Base-by-base conservation (phyloP, 805 yeast species). In the Kodamaea kakaduensis region DNA sequence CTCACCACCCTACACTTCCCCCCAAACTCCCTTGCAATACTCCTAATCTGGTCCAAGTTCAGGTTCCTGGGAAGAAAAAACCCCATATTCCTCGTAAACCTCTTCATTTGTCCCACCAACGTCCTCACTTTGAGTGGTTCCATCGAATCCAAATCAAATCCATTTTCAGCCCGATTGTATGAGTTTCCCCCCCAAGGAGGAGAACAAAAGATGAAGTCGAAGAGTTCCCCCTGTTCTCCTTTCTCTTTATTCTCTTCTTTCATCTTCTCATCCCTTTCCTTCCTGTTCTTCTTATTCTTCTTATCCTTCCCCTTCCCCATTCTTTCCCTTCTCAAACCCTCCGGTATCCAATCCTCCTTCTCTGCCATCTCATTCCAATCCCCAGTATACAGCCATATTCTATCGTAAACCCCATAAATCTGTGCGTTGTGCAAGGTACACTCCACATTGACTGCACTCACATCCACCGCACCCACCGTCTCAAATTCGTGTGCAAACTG, bases 171-270 rank as follows among this genome's bases (percentile, higher is more conserved):
- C 16, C 55, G 47, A 32, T 61, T 58, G 54, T 84, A 85, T 2
- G 58, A 52, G 0, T 86, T 83, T 0, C 95, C 95, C 21, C 93
- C 94, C 95, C 94, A 85, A 0, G 94, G 94, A 1, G 94, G 94
- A 1, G 90, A 81, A n/a, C 77, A 71, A 58, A 82, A 84, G 7
- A 77, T 67, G 33, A 79, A 64, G 45, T 77, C 83, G 24, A 74
- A 68, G 9, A 16, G 29, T 15, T 40, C 41, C 0, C 32, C 8
- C n/a, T 51, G 34, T 34, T 31, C 14, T 24, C 44, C 25, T 17
- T 48, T 30, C 37, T 41, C 43, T 3, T 58, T 26, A 2, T 45
- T 41, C 12, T 42, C 43, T 0, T 69, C 70, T 4, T 62, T 50
- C 71, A 71, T 65, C 17, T 48, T 50, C 17, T 38, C 32, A 5